Evolutionary conservation across 1,139 yeast genomes (phyloP), one percentile per base, ranked within the genome.

Genomic region (Debaryomyces udenii): DNA sequence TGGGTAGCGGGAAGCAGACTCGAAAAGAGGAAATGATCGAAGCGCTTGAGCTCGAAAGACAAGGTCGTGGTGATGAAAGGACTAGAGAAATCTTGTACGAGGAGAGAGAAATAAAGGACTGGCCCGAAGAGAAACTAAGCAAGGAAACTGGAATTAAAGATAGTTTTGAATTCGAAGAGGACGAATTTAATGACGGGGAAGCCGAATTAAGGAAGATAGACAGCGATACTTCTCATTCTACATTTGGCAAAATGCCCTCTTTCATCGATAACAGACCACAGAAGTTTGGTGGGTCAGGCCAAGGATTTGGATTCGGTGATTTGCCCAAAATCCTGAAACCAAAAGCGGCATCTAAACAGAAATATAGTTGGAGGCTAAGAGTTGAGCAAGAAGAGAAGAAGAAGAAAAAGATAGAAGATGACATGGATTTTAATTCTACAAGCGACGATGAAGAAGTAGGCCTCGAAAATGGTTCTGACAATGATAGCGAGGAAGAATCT

Each of bases 1-100:
- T 91, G 38, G 97, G 97, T 42, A 77, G 80, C 24, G 96, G 95
- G 2, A 78, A 76, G 48, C 83, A 80, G 47, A 86, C 96, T 0
- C 80, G 77, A 50, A 75, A 73, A 40, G 94, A 88, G 52, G 80
- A 78, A 48, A 77, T 88, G 63, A 66, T 76, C 9, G 95, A 88
- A 55, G 96, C 96, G 0, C 59, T 89, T 36, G 79, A 78, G 37
- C 64, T 86, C 33, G 96, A 89, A 56, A 74, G 74, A 46, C 83
- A 83, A 53, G 96, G 95, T 2, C 70, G 86, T 43, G 86, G 80
- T 2, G 80, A 78, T 56, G 93, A 83, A 2, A 64, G 67, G 27
- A 84, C 91, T 0, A 70, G 64, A 42, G 83, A 76, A 9, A 69
- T 87, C 15, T 64, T 88, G 30, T 89, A 86, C 53, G 94, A 86